These are phyloP conservation scores for Mucor plumbeus DNA, from an alignment of 371 early-diverging fungal genomes.

Conservation along the genomic window DNA sequence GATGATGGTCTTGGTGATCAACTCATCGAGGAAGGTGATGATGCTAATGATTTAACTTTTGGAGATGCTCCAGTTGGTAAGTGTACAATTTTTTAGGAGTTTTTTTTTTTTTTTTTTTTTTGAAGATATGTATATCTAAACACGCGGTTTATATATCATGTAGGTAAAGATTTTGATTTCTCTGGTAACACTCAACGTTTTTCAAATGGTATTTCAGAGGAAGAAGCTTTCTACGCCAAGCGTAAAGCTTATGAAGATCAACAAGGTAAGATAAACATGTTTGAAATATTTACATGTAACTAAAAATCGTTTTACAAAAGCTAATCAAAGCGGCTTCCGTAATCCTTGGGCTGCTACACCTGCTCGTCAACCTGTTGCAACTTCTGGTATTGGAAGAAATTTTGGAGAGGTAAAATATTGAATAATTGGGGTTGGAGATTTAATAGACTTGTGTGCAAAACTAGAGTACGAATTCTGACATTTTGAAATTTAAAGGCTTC, in stretches of 20 bases:
- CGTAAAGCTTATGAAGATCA: slow-evolving; percentile 29
- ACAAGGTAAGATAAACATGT: slow-evolving; percentile 18
- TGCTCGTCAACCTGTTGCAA: slow-evolving; percentile 14
- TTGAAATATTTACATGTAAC: background rate
- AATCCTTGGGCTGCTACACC: slow-evolving; percentile 28
- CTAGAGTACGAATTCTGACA: background rate
- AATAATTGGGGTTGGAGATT: background rate
- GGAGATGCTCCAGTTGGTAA: slow-evolving; percentile 66
- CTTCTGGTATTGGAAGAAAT: slow-evolving; percentile 22
- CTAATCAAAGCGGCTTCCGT: slow-evolving; percentile 14
- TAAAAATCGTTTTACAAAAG: background rate
- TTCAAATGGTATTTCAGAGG: slow-evolving; percentile 50
- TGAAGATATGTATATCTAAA: background rate
- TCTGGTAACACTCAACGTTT: slow-evolving; percentile 64
- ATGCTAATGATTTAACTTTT: slow-evolving; percentile 88
- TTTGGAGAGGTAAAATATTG: slow-evolving; percentile 31
- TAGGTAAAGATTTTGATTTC: slow-evolving; percentile 78
- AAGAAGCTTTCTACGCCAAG: slow-evolving; percentile 61
- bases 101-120: background rate
- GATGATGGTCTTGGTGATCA: slow-evolving; percentile 58
- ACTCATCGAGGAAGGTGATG: slow-evolving; percentile 79
- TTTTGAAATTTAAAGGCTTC: slow-evolving; percentile 19
- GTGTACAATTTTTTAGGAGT: background rate
- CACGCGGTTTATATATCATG: slow-evolving; percentile 9
- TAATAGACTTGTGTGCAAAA: no score